phyloP scores from a whole-genome alignment of 75 land plant species.

The Picea glauca region DNA sequence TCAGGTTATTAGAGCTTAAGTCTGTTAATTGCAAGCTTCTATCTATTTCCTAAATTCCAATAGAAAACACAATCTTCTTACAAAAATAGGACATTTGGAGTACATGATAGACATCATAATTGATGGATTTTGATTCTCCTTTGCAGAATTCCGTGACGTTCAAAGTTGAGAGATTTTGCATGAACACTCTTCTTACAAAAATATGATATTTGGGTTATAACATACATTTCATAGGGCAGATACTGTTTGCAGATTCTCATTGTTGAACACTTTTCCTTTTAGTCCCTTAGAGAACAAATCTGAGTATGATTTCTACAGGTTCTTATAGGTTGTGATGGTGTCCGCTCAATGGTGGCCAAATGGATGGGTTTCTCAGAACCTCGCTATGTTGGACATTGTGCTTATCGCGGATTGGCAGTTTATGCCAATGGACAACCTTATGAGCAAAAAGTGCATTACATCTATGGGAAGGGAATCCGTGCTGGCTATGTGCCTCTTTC shows the following conservation, averaged over 20 bases:
- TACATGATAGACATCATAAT: background rate
- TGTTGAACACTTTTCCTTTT: background rate
- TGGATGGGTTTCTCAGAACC: conserved; percentile 92
- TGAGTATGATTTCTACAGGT: conserved; percentile 38
- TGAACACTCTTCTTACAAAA: background rate
- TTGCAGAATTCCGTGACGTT: background rate
- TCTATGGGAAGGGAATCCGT: conserved; percentile 82
- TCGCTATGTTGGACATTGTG: conserved; percentile 72
- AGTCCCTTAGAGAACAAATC: background rate
- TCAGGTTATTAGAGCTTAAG: background rate
- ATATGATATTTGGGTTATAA: background rate
- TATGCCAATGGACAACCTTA: conserved; percentile 64
- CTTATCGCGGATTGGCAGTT: conserved; percentile 69
- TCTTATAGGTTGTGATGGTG: conserved; percentile 93
- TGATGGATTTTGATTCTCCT: background rate
- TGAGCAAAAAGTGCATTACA: conserved; percentile 45
- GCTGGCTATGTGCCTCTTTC: conserved; percentile 85
- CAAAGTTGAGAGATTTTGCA: background rate
- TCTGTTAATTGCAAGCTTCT: background rate
- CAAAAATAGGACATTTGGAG: background rate
- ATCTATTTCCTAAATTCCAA: background rate
- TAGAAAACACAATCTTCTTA: background rate
- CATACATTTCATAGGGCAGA: background rate
- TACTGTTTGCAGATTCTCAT: background rate
- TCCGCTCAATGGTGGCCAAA: conserved; percentile 70